phyloP scores from a whole-genome alignment of 2,329 filamentous ascomycete species.

The Bisporella sp. region DNA sequence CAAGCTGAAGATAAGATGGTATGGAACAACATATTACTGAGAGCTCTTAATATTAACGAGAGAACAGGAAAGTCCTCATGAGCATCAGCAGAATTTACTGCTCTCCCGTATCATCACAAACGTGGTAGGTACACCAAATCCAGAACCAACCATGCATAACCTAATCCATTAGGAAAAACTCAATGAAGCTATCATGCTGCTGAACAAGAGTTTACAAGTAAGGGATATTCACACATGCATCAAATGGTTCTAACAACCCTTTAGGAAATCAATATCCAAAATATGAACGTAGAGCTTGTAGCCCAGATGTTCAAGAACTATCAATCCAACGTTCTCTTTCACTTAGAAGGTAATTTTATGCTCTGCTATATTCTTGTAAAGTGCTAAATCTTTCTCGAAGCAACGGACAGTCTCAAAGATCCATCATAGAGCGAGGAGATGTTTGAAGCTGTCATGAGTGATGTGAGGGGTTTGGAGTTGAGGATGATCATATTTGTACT shows the following conservation, averaged over 20 bases:
- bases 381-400: slow-evolving; percentile 36
- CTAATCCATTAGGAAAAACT: slow-evolving; percentile 70
- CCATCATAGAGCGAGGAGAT: slow-evolving; percentile 43
- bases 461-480: background rate
- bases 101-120: slow-evolving; percentile 95
- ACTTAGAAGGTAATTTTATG: slow-evolving; percentile 72
- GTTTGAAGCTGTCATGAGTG: too few relatives aligned
- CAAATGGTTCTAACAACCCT: slow-evolving; percentile 1
- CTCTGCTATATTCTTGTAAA: slow-evolving; percentile 3
- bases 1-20: too few relatives aligned
- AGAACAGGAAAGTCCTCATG: slow-evolving; percentile 84
- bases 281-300: slow-evolving; percentile 97
- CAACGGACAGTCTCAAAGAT: slow-evolving; percentile 77
- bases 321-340: slow-evolving; percentile 94
- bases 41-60: background rate
- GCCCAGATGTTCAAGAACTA: slow-evolving; percentile 99
- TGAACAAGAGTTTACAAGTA: slow-evolving; percentile 90
- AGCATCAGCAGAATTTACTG: slow-evolving; percentile 91
- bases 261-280: slow-evolving; percentile 95
- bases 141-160: too few relatives aligned
- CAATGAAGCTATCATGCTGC: slow-evolving; percentile 84
- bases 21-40: too few relatives aligned
- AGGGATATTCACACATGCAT: slow-evolving; percentile 2
- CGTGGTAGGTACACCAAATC: slow-evolving; percentile 57
- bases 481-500: too few relatives aligned